Evolutionary conservation across 2,329 filamentous ascomycete genomes (phyloP), one percentile per base, ranked within the genome.

Genomic region (Sarocladiaceae sp.): DNA sequence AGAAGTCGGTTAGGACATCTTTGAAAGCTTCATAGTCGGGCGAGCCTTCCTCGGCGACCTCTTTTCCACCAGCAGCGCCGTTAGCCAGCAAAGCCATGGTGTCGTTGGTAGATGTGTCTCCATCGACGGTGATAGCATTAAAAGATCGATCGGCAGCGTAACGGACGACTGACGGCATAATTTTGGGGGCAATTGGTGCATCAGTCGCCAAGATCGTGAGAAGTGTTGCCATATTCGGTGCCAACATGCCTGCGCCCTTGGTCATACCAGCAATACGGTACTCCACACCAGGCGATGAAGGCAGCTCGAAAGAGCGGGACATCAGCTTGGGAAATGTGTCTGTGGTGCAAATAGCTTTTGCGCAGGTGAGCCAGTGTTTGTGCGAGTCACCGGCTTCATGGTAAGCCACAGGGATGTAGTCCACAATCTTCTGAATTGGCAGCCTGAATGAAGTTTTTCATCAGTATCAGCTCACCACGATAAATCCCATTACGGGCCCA

Each of bases 241-340:
- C 92, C 68, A 99, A 96, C 94, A 99, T 99, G 64, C 94, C 94
- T 4, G 94, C 94, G 53, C 94, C 94, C 75, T 99, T 99, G 63
- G 93, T 96, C 83, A 96, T 95, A 60, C 94, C 94, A 12, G 90
- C 91, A 48, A 99, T 87, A 60, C 82, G 80, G 73, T 96, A 99
- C 66, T 87, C 84, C 48, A 83, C 76, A 17, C 77, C 77, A 0
- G 88, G 83, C 3, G 88, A 88, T 1, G 88, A 92, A 3, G 94
- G 92, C 28, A 99, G 82, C 25, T 77, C 84, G 71, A 97, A 99
- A 13, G 84, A 83, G 59, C 81, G 84, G 18, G 92, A 97, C 60
- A 93, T 78, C 57, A 99, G 85, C 73, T 99, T 99, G 54, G 94
- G 94, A 69, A 99, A 99, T 3, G 94, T 97, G 71, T 99, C 94